Percentiles rank a stretch among this genome's conserved stretches.
These are phyloP conservation scores for Nymphaea thermarum DNA, from an alignment of 164 flowering plant genomes.

Conservation along the genomic window DNA sequence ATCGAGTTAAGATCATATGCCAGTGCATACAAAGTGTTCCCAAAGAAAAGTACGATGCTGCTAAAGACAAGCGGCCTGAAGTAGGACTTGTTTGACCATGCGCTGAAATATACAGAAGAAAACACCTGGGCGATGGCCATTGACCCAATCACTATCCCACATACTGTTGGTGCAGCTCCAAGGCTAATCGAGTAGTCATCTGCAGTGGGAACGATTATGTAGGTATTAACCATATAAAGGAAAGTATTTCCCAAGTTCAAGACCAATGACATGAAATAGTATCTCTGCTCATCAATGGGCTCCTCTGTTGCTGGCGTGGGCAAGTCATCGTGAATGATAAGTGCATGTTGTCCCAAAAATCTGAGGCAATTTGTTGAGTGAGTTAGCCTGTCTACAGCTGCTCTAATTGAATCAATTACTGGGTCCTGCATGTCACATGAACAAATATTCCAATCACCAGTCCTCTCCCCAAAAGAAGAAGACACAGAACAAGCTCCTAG, in stretches of 20 bases:
- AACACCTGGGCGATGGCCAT: conserved; percentile 59
- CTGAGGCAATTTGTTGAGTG: conserved; percentile 39
- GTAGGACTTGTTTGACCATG: conserved; percentile 62
- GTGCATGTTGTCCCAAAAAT: conserved; percentile 45
- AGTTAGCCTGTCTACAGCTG: conserved; percentile 41
- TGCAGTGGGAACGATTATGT: conserved; percentile 51
- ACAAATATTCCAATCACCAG: not conserved
- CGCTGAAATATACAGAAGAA: conserved; percentile 55
- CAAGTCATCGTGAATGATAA: conserved; percentile 40
- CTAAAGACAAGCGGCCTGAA: conserved; percentile 50
- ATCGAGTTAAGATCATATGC: conserved; percentile 53
- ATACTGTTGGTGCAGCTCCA: conserved; percentile 56
- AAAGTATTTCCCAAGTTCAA: conserved; percentile 50
- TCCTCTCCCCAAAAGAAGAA: no score
- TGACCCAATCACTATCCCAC: conserved; percentile 52
- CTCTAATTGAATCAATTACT: conserved; percentile 32
- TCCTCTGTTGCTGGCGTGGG: conserved; percentile 23
- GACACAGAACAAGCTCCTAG: no score
- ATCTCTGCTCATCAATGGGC: conserved; percentile 19
- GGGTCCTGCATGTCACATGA: conserved; percentile 29
- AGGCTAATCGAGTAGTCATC: conserved; percentile 44
- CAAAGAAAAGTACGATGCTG: conserved; percentile 42
- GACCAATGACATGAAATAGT: conserved; percentile 39
- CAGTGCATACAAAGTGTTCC: conserved; percentile 41
- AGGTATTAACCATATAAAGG: conserved; percentile 50